Conservation (phyloP, 2,329 filamentous ascomycete genomes). For the Phoma herbarum region DNA sequence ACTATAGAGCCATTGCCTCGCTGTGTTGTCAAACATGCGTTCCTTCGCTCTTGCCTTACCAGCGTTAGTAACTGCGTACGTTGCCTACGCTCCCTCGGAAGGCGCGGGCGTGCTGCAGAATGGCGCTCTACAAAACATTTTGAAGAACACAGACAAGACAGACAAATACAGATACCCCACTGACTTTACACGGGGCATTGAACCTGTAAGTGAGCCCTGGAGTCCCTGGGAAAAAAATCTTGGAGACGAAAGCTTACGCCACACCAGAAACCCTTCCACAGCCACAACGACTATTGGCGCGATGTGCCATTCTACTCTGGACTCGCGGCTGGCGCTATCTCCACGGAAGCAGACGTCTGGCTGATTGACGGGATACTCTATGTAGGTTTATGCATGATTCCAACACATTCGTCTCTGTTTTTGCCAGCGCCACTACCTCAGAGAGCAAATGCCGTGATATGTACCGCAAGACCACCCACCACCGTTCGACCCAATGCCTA, state of each 20-base stretch:
- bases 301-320: slow-evolving; percentile 60
- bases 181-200: slow-evolving; percentile 66
- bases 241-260: too few relatives aligned
- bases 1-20: neutral
- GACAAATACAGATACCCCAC: slow-evolving; percentile 68
- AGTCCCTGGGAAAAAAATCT: too few relatives aligned
- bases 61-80: slow-evolving; percentile 27
- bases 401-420: neutral
- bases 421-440: neutral
- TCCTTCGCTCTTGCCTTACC: slow-evolving; percentile 26
- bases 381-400: slow-evolving; percentile 48
- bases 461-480: neutral
- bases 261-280: slow-evolving; percentile 61
- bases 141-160: slow-evolving; percentile 62
- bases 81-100: slow-evolving; percentile 47
- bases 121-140: slow-evolving; percentile 63
- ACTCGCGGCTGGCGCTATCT: slow-evolving; percentile 65
- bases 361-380: slow-evolving; percentile 64
- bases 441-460: neutral
- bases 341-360: slow-evolving; percentile 70
- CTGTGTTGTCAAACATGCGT: slow-evolving; percentile 27
- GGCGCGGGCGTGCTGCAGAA: slow-evolving; percentile 60
- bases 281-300: slow-evolving; percentile 69
- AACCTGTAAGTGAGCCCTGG: slow-evolving; percentile 60
- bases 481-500: neutral